Percentiles rank a stretch among this genome's conserved stretches.
Conservation (phyloP, 805 yeast genomes). For the Ogataea paraovalis region DNA sequence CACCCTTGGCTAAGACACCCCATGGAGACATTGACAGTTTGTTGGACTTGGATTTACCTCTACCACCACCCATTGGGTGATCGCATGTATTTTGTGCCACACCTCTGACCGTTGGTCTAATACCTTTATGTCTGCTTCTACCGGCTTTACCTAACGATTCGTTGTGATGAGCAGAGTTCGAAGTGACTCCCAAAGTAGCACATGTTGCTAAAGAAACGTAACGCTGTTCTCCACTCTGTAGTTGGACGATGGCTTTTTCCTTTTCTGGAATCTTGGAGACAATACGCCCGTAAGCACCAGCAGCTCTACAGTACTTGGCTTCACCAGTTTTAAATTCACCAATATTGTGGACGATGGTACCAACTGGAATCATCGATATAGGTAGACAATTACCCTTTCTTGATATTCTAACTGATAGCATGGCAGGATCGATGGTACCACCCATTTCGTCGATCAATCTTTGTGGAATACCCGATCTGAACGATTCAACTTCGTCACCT, state of each 20-base stretch:
- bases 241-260: slow-evolving; percentile 69
- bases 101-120: slow-evolving; percentile 95
- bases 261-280: slow-evolving; percentile 71
- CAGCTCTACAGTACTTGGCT: slow-evolving; percentile 87
- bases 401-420: slow-evolving; percentile 79
- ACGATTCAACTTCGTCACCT: slow-evolving; percentile 88
- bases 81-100: slow-evolving; percentile 96
- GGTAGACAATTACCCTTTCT: slow-evolving; percentile 96
- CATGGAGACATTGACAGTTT: slow-evolving; percentile 92
- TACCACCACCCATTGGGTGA: slow-evolving; percentile 99
- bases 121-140: slow-evolving; percentile 85
- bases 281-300: slow-evolving; percentile 90
- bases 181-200: slow-evolving; percentile 91
- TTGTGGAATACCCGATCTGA: slow-evolving; percentile 81
- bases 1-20: slow-evolving; percentile 91
- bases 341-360: slow-evolving; percentile 82
- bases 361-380: slow-evolving; percentile 87
- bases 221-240: slow-evolving; percentile 92
- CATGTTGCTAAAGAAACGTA: slow-evolving; percentile 81
- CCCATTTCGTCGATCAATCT: slow-evolving; percentile 79
- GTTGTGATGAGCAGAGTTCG: slow-evolving; percentile 90
- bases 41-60: slow-evolving; percentile 98
- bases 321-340: slow-evolving; percentile 74
- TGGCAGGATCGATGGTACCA: slow-evolving; percentile 88
- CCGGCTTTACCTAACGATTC: slow-evolving; percentile 95